These are phyloP conservation scores for Calocybe indica DNA, from an alignment of 768 basidiomycete species.

Conservation along the genomic window DNA sequence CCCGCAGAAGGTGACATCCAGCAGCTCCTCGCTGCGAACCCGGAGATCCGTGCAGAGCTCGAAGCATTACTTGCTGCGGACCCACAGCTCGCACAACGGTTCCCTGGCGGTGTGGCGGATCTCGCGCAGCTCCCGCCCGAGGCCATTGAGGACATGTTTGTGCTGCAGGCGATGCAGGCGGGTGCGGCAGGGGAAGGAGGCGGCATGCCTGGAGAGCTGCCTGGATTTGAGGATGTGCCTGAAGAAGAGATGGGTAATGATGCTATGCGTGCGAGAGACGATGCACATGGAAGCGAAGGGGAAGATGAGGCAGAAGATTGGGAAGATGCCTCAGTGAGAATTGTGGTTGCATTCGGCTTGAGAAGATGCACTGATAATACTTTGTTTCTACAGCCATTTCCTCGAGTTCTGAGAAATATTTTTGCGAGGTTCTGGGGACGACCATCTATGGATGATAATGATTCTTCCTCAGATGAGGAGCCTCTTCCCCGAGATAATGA, in stretches of 20 bases:
- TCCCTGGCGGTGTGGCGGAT: constrained; percentile 50
- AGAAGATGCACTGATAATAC: neutral
- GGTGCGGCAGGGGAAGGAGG: constrained; percentile 27
- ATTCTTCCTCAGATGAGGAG: constrained; percentile 38
- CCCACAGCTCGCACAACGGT: constrained; percentile 48
- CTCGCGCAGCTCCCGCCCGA: constrained; percentile 59
- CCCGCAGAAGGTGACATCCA: constrained; percentile 33
- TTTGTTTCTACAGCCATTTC: constrained; percentile 41
- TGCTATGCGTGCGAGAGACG: neutral
- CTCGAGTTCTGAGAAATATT: constrained; percentile 53
- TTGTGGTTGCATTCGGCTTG: neutral
- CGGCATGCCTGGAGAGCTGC: constrained; percentile 44
- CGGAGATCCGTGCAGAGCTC: constrained; percentile 43
- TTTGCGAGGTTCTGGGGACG: constrained; percentile 55
- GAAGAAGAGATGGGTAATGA: neutral
- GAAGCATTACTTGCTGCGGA: constrained; percentile 44
- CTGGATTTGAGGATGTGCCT: constrained; percentile 23
- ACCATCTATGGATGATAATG: constrained; percentile 22
- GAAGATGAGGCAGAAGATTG: constrained; percentile 32
- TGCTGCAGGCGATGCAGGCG: constrained; percentile 54
- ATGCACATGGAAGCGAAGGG: constrained; percentile 8
- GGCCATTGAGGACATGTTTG: constrained; percentile 51
- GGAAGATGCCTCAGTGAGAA: constrained; percentile 46
- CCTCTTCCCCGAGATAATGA: no score
- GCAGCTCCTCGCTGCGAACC: constrained; percentile 31